These are phyloP conservation scores for Claviceps pazoutovae DNA, from an alignment of 2,329 filamentous ascomycete genomes.

Conservation along the genomic window DNA sequence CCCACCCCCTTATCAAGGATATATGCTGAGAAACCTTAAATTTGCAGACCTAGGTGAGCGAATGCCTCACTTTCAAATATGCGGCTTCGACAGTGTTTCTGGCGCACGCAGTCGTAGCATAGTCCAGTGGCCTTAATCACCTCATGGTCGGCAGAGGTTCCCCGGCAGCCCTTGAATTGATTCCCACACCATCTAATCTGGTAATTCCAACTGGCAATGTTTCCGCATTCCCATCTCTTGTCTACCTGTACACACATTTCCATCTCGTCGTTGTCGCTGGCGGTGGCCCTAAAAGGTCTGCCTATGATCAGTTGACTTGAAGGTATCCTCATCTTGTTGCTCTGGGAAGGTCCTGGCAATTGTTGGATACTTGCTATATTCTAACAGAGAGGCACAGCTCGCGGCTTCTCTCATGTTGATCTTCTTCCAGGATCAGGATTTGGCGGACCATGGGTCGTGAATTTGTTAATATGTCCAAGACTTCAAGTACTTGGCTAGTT, in stretches of 20 bases:
- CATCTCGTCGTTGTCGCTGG: not conserved
- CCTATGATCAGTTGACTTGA: not conserved
- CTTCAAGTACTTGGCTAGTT: too few species aligned
- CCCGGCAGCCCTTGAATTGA: conserved; percentile 23
- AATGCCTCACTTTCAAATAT: conserved; percentile 1
- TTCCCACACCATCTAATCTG: conserved; percentile 20
- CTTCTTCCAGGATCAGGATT: too few species aligned
- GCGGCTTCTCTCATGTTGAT: too few species aligned
- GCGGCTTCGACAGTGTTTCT: conserved; percentile 15
- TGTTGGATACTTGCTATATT: too few species aligned
- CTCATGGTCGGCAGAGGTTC: conserved; percentile 22
- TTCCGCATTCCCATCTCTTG: conserved; percentile 23
- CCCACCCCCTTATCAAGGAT: not conserved
- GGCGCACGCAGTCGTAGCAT: conserved; percentile 23
- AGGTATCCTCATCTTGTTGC: not conserved
- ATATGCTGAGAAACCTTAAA: not conserved
- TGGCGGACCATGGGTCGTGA: too few species aligned
- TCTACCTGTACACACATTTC: conserved; percentile 27
- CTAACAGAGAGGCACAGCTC: too few species aligned
- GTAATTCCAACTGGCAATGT: conserved; percentile 13
- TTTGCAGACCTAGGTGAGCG: not conserved
- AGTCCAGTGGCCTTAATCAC: conserved; percentile 13
- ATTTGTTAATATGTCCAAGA: too few species aligned
- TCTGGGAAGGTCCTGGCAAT: not conserved
- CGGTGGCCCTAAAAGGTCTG: not conserved